These are phyloP conservation scores for Phoma herbarum DNA, from an alignment of 2,329 filamentous ascomycete species.

Conservation along the genomic window DNA sequence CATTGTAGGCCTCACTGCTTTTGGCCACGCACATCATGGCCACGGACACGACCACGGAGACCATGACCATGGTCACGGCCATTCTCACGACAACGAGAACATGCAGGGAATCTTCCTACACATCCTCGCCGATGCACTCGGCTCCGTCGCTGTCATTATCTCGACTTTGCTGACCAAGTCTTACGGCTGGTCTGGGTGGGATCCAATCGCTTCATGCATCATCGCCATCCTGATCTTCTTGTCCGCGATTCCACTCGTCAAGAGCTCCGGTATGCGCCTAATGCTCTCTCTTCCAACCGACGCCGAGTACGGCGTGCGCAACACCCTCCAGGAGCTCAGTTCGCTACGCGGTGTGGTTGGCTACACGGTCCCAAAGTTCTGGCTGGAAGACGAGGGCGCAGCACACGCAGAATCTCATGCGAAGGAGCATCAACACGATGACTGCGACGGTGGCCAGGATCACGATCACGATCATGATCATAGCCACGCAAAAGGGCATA, in stretches of 20 bases:
- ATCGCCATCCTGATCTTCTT: slow-evolving; percentile 93
- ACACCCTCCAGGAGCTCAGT: slow-evolving; percentile 82
- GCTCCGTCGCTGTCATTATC: slow-evolving; percentile 91
- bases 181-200: slow-evolving; percentile 91
- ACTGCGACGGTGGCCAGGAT: slow-evolving; percentile 31
- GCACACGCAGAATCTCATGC: slow-evolving; percentile 54
- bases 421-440: slow-evolving; percentile 49
- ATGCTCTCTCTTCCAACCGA: slow-evolving; percentile 85
- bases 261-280: slow-evolving; percentile 81
- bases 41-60: slow-evolving; percentile 61
- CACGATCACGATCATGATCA: slow-evolving; percentile 45
- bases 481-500: slow-evolving; percentile 47
- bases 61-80: slow-evolving; percentile 50
- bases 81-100: slow-evolving; percentile 89
- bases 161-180: slow-evolving; percentile 89
- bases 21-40: slow-evolving; percentile 67
- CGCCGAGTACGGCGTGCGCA: slow-evolving; percentile 86
- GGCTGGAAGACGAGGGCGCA: slow-evolving; percentile 76
- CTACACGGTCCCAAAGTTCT: slow-evolving; percentile 89
- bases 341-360: slow-evolving; percentile 83
- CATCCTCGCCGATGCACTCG: slow-evolving; percentile 91
- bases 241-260: slow-evolving; percentile 89
- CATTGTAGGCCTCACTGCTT: slow-evolving; percentile 87
- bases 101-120: slow-evolving; percentile 98
- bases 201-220: slow-evolving; percentile 90